A percentile compares a stretch with the other conserved stretches of the same genome.
phyloP scores from a whole-genome alignment of 169 alveolate species.

The Theileria equi region DNA sequence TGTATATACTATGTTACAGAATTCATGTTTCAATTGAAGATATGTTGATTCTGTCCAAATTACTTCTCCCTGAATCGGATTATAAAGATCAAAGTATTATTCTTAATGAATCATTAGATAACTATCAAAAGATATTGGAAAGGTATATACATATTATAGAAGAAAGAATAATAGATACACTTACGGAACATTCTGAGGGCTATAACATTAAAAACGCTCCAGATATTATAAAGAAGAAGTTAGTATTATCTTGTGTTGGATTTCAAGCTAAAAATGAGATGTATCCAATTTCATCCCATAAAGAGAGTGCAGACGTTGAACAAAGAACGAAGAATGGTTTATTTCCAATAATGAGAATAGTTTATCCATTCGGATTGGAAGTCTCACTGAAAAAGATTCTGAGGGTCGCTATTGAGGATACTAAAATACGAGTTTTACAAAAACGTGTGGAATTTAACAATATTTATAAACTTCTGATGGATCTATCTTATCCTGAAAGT shows the following conservation, averaged over 20 bases:
- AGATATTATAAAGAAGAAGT: not conserved
- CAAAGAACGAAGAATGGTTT: too few relatives aligned
- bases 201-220: not conserved
- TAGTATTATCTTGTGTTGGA: constrained; percentile 49
- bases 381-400: not conserved
- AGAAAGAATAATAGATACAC: constrained; percentile 7
- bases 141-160: not conserved
- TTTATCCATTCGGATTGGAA: too few relatives aligned
- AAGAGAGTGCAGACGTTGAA: not conserved
- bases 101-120: constrained; percentile 5
- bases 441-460: not conserved
- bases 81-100: not conserved
- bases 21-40: constrained; percentile 14
- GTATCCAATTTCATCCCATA: not conserved
- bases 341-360: too few relatives aligned
- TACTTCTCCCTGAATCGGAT: too few relatives aligned
- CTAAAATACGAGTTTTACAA: not conserved
- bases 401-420: not conserved
- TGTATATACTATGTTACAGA: constrained; percentile 42
- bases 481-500: not conserved
- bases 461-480: constrained; percentile 1
- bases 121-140: not conserved
- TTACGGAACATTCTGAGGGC: constrained; percentile 6
- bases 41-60: constrained; percentile 20
- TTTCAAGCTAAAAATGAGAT: constrained; percentile 11